Evolutionary conservation across 2,329 filamentous ascomycete genomes (phyloP), one percentile per base, ranked within the genome.

Genomic region (Coniochaeta sp.): DNA sequence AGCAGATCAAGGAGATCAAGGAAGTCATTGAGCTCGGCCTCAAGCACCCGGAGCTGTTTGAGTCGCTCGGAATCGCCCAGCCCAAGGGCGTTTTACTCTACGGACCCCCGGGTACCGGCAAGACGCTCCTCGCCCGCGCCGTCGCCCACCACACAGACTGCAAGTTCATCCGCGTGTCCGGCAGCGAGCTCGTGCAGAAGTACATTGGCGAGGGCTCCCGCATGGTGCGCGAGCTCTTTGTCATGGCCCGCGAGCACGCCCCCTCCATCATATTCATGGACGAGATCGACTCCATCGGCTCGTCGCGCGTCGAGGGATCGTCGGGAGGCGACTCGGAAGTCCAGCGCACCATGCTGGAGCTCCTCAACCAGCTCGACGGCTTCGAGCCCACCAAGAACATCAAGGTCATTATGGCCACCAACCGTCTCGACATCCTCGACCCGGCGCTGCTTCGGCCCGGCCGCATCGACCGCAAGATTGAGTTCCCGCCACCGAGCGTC

Each of bases 201-300:
- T 99, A 99, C 73, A 99, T 99, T 63, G 94, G 94, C 66, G 94
- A 99, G 70, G 94, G 94, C 65, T 94, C 88, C 62, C 86, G 94
- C 62, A 99, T 99, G 94, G 94, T 99, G 57, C 89, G 94, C 65
- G 94, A 99, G 73, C 81, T 99, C 49, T 99, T 99, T 79, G 89
- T 99, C 67, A 99, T 99, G 94, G 94, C 94, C 26, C 83, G 94
- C 71, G 94, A 99, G 69, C 94, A 99, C 63, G 94, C 94, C 1
- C 94, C 94, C 20, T 95, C 89, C 60, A 99, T 99, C 73, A 99
- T 99, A 72, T 99, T 99, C 78, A 99, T 99, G 94, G 94, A 99
- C 70, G 94, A 99, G 72, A 97, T 99, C 71, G 94, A 99, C 77
- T 95, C 89, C 61, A 99, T 99, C 71, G 94, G 94, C 57, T 96